Evolutionary conservation across 139 green algal species (phyloP).

Genomic region (Haematococcus lacustris): DNA sequence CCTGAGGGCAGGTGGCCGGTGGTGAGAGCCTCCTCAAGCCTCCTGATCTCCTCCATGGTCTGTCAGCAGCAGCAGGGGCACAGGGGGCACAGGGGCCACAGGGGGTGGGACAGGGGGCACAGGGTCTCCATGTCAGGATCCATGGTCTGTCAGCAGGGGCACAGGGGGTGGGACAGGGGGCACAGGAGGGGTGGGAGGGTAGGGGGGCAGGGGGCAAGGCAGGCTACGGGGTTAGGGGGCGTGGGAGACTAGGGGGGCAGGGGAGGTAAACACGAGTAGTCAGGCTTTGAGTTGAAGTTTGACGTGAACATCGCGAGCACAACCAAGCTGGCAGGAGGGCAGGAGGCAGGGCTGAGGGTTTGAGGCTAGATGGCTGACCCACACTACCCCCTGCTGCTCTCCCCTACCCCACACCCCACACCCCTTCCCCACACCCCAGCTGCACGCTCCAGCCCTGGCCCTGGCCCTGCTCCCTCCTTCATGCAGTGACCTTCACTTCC

Average conservation of each 20-base stretch:
- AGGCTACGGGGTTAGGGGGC: neutral
- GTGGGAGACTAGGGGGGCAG: too few relatives aligned
- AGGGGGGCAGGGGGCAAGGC: neutral
- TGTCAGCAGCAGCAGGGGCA: constrained; percentile 4
- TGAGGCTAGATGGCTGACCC: too few relatives aligned
- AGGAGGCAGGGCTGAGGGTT: too few relatives aligned
- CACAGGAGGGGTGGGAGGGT: neutral
- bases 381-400: too few relatives aligned
- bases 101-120: neutral
- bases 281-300: too few relatives aligned
- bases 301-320: too few relatives aligned
- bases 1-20: constrained; percentile 66
- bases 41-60: constrained; percentile 84
- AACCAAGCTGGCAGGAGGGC: too few relatives aligned
- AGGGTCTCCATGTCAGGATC: neutral
- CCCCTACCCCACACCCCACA: too few relatives aligned
- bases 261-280: too few relatives aligned
- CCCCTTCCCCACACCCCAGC: neutral
- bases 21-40: constrained; percentile 74
- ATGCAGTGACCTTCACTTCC: neutral
- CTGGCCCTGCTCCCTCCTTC: neutral
- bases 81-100: neutral
- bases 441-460: neutral
- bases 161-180: neutral
- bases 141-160: neutral